phyloP scores from a whole-genome alignment of 495 filamentous ascomycete species.

The Penicillium paradoxum region DNA sequence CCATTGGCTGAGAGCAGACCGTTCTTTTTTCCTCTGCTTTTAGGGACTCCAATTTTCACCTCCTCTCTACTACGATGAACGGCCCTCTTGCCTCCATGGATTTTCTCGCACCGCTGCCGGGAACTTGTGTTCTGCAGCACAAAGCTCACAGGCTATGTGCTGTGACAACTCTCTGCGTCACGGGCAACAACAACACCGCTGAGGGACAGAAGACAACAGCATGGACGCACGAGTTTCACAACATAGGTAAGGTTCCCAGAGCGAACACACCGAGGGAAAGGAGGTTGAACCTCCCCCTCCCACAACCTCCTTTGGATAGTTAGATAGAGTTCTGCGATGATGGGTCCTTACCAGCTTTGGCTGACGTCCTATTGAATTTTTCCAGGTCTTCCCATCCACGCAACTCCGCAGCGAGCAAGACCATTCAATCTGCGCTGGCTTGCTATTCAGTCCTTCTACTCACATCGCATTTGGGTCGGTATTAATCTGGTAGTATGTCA shows the following conservation, averaged over 20 bases:
- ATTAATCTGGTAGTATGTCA: background rate
- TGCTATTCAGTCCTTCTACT: background rate
- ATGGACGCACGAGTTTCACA: too few species aligned
- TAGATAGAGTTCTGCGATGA: background rate
- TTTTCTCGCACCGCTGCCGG: too few species aligned
- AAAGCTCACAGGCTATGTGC: too few species aligned
- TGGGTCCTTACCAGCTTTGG: background rate
- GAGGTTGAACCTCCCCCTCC: background rate
- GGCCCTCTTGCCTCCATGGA: too few species aligned
- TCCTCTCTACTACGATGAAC: background rate
- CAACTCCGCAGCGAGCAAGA: too few species aligned
- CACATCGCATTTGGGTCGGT: background rate
- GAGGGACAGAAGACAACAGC: too few species aligned
- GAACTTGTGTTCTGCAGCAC: too few species aligned
- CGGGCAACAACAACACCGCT: too few species aligned
- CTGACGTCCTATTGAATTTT: background rate
- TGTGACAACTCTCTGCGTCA: too few species aligned
- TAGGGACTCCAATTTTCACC: background rate
- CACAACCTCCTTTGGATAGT: background rate
- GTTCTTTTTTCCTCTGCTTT: background rate
- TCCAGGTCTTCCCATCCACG: background rate
- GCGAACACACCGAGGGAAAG: background rate
- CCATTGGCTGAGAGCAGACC: slow-evolving; percentile 1
- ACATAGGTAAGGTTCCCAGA: background rate
- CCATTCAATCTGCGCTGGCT: too few species aligned